These are phyloP conservation scores for Aspergillus latus DNA, from an alignment of 2,329 filamentous ascomycete species.

Conservation along the genomic window DNA sequence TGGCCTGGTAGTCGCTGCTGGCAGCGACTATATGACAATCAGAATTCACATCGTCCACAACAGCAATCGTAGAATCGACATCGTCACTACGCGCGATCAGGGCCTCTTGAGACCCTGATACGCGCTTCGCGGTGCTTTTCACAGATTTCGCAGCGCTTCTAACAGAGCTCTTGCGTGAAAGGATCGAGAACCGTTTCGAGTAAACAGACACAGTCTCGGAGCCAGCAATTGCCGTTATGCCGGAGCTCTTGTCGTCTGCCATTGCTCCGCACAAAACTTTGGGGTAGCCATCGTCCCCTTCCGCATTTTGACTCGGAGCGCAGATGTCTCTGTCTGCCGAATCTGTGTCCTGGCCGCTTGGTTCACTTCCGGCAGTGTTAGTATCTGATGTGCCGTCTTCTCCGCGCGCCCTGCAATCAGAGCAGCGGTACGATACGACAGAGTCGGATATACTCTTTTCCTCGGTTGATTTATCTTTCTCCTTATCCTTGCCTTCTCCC, in stretches of 20 bases:
- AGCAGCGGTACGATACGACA: slow-evolving; percentile 21
- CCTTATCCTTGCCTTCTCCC: slow-evolving; percentile 19
- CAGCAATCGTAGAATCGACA: slow-evolving; percentile 28
- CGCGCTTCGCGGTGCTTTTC: slow-evolving; percentile 17
- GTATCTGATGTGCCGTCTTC: slow-evolving; percentile 17
- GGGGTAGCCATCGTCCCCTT: slow-evolving; percentile 6
- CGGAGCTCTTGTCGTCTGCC: slow-evolving; percentile 60
- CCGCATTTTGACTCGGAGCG: neutral
- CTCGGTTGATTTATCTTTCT: slow-evolving; percentile 26
- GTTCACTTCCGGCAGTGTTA: slow-evolving; percentile 10
- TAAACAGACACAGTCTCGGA: slow-evolving; percentile 33
- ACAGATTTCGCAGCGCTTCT: slow-evolving; percentile 25
- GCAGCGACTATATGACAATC: slow-evolving; percentile 18
- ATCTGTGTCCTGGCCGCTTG: slow-evolving; percentile 1
- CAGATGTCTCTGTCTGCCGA: neutral
- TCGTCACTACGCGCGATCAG: slow-evolving; percentile 25
- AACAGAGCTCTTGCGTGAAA: slow-evolving; percentile 29
- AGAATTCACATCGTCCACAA: slow-evolving; percentile 21
- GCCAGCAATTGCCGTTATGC: slow-evolving; percentile 61
- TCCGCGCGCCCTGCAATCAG: slow-evolving; percentile 21
- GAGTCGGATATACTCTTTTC: slow-evolving; percentile 26
- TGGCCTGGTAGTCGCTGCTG: slow-evolving; percentile 6
- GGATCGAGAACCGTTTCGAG: slow-evolving; percentile 34
- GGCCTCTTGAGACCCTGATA: slow-evolving; percentile 39
- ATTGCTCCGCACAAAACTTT: slow-evolving; percentile 22